These are phyloP conservation scores for Fragaria iinumae DNA, from an alignment of 306 rosid species.

Conservation along the genomic window DNA sequence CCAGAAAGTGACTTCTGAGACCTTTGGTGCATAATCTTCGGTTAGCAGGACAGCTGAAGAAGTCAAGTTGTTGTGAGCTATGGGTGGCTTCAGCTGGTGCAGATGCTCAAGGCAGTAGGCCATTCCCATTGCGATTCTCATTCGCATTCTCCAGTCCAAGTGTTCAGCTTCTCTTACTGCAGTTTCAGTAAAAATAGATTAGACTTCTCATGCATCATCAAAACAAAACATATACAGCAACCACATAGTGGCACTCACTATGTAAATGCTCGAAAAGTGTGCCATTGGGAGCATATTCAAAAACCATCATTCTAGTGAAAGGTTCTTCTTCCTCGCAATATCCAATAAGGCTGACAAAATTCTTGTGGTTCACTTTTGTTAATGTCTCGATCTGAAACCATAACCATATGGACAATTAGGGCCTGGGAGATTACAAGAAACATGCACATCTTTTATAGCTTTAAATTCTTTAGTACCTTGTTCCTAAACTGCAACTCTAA, in stretches of 20 bases:
- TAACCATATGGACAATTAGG: conserved; percentile 28
- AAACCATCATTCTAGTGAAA: conserved; percentile 91
- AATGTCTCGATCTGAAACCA: conserved; percentile 65
- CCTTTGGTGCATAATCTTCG: conserved; percentile 82
- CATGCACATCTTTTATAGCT: not conserved
- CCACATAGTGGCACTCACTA: conserved; percentile 46
- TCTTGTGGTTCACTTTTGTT: conserved; percentile 93
- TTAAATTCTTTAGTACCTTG: conserved; percentile 54
- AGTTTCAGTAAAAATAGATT: conserved; percentile 1
- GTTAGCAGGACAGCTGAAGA: conserved; percentile 64
- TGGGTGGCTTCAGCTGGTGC: conserved; percentile 71
- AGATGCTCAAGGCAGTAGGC: conserved; percentile 79
- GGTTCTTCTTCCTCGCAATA: conserved; percentile 85
- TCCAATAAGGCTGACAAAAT: conserved; percentile 86
- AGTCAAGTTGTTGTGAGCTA: conserved; percentile 54
- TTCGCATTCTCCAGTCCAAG: conserved; percentile 85
- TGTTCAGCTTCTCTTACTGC: conserved; percentile 94
- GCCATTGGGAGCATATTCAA: conserved; percentile 94
- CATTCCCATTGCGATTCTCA: conserved; percentile 77
- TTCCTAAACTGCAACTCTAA: conserved; percentile 74
- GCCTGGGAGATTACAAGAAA: conserved; percentile 11
- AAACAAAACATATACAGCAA: not conserved
- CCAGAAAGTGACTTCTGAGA: conserved; percentile 60
- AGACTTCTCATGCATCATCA: conserved; percentile 12
- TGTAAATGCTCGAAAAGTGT: conserved; percentile 93